Conservation (phyloP, 2,329 filamentous ascomycete genomes). For the Aureobasidium sp. region DNA sequence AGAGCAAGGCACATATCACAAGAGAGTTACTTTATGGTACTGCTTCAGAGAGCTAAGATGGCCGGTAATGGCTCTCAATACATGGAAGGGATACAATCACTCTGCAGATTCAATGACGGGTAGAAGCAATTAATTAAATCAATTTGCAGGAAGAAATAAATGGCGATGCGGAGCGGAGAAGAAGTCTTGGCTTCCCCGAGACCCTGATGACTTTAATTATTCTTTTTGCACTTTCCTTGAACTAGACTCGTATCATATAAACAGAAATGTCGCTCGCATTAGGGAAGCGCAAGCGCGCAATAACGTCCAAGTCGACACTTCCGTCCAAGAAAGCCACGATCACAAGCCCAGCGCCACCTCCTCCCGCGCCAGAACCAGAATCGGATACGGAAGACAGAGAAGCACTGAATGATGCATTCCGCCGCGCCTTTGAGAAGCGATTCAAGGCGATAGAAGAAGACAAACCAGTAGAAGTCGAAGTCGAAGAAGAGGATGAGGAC, state of each 20-base stretch:
- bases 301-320: constrained; percentile 21
- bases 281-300: constrained; percentile 39
- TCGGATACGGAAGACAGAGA: constrained; percentile 50
- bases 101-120: background rate
- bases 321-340: constrained; percentile 9
- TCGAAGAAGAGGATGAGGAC: constrained; percentile 20
- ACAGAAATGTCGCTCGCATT: constrained; percentile 32
- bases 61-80: background rate
- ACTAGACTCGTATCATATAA: background rate
- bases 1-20: background rate
- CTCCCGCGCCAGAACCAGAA: constrained; percentile 15
- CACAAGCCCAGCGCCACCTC: background rate
- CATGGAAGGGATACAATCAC: background rate
- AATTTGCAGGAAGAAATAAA: background rate
- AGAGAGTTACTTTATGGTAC: background rate
- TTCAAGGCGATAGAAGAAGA: constrained; percentile 61
- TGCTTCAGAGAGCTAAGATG: background rate
- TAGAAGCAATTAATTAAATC: background rate
- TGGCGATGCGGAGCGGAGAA: background rate
- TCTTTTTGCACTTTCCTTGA: background rate
- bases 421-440: constrained; percentile 77
- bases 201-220: background rate
- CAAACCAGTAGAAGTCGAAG: constrained; percentile 26
- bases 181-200: constrained; percentile 13
- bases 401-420: constrained; percentile 55